A percentile compares a stretch with the other conserved stretches of the same genome.
These are phyloP conservation scores for Calonectria pauciramosa DNA, from an alignment of 2,329 filamentous ascomycete genomes.

Conservation along the genomic window DNA sequence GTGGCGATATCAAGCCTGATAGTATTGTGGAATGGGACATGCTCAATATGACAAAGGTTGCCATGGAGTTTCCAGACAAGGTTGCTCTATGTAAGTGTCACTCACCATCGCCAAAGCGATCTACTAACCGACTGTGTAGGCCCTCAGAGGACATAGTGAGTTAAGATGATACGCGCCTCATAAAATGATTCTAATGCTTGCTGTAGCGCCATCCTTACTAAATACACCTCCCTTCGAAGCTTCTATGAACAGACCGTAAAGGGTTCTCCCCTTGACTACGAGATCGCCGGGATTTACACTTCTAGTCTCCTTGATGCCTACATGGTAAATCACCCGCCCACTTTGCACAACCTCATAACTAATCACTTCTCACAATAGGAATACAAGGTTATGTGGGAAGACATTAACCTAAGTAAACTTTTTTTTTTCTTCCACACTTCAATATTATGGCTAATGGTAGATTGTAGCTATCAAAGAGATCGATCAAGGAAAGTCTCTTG, in stretches of 20 bases:
- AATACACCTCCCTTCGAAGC: constrained; percentile 16
- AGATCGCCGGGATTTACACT: constrained; percentile 25
- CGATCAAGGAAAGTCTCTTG: background rate
- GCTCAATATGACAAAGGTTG: constrained; percentile 7
- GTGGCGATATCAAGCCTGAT: constrained; percentile 25
- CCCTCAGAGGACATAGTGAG: constrained; percentile 19
- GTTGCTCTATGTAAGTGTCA: constrained; percentile 19
- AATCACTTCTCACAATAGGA: background rate
- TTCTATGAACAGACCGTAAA: constrained; percentile 14
- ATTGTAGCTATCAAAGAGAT: background rate
- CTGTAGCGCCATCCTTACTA: constrained; percentile 21
- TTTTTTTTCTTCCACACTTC: background rate
- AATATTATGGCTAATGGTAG: background rate
- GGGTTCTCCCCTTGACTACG: constrained; percentile 27
- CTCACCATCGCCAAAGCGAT: background rate
- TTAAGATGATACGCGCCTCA: background rate
- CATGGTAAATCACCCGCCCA: background rate
- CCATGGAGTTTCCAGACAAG: constrained; percentile 24
- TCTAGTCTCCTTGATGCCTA: constrained; percentile 19
- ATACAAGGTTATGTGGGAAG: constrained; percentile 12
- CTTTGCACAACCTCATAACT: background rate
- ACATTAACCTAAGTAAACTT: constrained; percentile 2
- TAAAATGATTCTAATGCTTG: background rate
- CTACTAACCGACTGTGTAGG: background rate
- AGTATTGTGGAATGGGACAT: constrained; percentile 14